These are phyloP conservation scores for Alternaria arbusti DNA, from an alignment of 2,329 filamentous ascomycete genomes.

Conservation along the genomic window DNA sequence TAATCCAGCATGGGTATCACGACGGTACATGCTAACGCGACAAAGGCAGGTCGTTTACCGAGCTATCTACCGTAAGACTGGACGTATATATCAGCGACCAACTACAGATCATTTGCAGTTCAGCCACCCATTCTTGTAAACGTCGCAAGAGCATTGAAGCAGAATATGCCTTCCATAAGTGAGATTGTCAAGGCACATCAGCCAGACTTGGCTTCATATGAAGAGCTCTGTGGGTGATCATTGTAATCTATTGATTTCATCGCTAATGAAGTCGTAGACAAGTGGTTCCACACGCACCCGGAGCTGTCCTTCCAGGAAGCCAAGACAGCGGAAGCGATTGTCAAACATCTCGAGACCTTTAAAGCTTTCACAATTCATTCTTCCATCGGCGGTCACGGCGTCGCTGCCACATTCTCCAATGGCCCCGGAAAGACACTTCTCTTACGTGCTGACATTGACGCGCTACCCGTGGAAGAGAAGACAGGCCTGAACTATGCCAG, in stretches of 20 bases:
- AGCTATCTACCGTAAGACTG: not conserved
- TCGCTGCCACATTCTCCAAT: constrained; percentile 64
- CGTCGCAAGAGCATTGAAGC: not conserved
- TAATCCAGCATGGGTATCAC: not conserved
- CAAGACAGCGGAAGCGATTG: constrained; percentile 41
- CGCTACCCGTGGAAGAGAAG: constrained; percentile 62
- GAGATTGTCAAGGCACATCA: constrained; percentile 32
- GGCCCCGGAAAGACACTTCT: constrained; percentile 63
- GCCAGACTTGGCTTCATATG: constrained; percentile 37
- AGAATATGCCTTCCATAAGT: constrained; percentile 36
- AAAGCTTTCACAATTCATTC: constrained; percentile 54
- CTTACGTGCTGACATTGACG: constrained; percentile 69
- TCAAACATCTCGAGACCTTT: constrained; percentile 33
- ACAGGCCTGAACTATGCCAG: constrained; percentile 65
- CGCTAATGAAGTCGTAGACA: constrained; percentile 28
- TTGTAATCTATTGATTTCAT: not conserved
- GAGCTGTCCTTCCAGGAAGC: constrained; percentile 47
- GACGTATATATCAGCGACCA: not conserved
- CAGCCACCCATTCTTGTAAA: not conserved
- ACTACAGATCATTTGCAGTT: not conserved
- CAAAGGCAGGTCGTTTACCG: constrained; percentile 7
- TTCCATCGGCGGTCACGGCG: constrained; percentile 64
- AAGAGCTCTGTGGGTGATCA: constrained; percentile 40
- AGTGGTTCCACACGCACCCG: constrained; percentile 44
- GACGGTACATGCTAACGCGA: not conserved